Evolutionary conservation across 2,329 filamentous ascomycete genomes (phyloP).

Genomic region (Setomelanomma holmii): DNA sequence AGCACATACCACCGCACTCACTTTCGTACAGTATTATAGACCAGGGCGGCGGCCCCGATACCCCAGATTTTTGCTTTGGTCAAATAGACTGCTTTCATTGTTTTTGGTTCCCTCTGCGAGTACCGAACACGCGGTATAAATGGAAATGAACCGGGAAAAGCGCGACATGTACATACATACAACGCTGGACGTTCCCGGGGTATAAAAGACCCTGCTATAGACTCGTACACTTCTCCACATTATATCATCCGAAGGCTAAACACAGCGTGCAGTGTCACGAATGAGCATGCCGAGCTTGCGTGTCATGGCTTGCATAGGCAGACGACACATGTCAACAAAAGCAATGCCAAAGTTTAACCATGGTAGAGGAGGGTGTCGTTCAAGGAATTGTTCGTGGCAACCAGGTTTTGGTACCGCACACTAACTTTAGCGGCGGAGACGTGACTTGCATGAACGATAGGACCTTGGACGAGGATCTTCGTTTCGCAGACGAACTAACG

Average conservation of each 20-base stretch:
- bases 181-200: background rate
- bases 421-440: background rate
- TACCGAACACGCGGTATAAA: too few species aligned
- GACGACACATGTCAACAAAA: too few species aligned
- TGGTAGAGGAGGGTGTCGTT: too few species aligned
- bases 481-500: background rate
- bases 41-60: conserved; percentile 4
- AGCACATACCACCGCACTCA: background rate
- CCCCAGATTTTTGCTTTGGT: conserved; percentile 2
- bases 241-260: conserved; percentile 3
- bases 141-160: too few species aligned
- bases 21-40: conserved; percentile 1
- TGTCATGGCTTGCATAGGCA: too few species aligned
- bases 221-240: background rate
- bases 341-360: too few species aligned
- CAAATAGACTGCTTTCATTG: background rate
- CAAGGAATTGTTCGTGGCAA: too few species aligned
- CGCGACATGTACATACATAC: background rate
- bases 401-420: too few species aligned
- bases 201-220: conserved; percentile 8
- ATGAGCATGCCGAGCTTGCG: too few species aligned
- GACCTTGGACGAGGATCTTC: background rate
- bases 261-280: background rate
- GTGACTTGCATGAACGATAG: background rate
- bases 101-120: too few species aligned